phyloP scores from a whole-genome alignment of 2,329 filamentous ascomycete genomes.

The Alternaria incomplexa region DNA sequence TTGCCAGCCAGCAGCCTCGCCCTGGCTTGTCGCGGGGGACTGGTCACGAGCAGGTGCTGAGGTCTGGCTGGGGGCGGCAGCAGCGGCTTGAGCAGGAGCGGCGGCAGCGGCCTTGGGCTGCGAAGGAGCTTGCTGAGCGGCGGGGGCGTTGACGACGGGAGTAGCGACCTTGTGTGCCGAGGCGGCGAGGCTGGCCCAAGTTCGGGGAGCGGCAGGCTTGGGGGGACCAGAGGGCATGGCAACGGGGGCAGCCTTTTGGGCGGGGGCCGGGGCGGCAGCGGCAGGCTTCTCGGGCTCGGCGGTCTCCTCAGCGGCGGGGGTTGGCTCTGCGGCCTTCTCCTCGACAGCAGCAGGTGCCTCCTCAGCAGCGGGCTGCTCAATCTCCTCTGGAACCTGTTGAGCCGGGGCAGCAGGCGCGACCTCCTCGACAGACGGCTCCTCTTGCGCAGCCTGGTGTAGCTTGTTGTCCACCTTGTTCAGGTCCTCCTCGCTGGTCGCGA shows the following conservation, averaged over 20 bases:
- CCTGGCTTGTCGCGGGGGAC: conserved; percentile 53
- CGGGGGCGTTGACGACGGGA: conserved; percentile 48
- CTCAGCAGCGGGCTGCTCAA: conserved; percentile 48
- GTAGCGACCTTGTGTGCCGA: conserved; percentile 55
- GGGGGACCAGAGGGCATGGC: conserved; percentile 64
- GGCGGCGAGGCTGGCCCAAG: conserved; percentile 75
- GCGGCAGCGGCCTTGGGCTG: conserved; percentile 41
- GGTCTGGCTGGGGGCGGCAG: conserved; percentile 36
- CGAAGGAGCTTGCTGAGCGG: conserved; percentile 38
- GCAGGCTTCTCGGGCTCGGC: conserved; percentile 66
- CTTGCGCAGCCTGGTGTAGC: conserved; percentile 66
- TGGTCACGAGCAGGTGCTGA: conserved; percentile 45
- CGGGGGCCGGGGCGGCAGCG: conserved; percentile 64
- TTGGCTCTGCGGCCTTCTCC: conserved; percentile 44
- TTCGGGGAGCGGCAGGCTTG: conserved; percentile 64
- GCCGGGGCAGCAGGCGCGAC: conserved; percentile 45
- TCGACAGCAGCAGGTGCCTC: conserved; percentile 48
- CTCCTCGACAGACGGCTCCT: conserved; percentile 37
- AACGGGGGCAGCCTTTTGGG: conserved; percentile 63
- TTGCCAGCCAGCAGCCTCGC: conserved; percentile 79
- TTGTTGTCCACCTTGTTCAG: conserved; percentile 70
- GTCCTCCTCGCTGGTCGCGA: conserved; percentile 53
- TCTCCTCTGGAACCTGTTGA: conserved; percentile 43
- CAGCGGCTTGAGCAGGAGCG: conserved; percentile 40
- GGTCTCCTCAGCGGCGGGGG: conserved; percentile 40